These are phyloP conservation scores for Aspergillus fischeri DNA, from an alignment of 2,329 filamentous ascomycete species.

Conservation along the genomic window DNA sequence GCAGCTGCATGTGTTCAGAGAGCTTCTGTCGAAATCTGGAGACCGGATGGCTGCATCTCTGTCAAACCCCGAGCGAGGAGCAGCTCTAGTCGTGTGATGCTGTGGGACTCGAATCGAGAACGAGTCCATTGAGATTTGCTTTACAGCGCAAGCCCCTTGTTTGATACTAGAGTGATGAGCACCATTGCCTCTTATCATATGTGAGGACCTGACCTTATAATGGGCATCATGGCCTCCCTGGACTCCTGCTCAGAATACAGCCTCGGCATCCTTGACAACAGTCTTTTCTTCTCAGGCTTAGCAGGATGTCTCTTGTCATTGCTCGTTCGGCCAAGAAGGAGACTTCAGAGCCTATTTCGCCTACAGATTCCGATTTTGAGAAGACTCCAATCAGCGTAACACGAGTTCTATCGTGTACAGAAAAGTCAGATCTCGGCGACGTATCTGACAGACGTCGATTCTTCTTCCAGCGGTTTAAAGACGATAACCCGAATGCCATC, in stretches of 20 bases:
- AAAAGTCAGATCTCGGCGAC: conserved; percentile 10
- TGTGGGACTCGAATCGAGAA: neutral
- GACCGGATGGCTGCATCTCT: neutral
- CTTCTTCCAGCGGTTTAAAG: conserved; percentile 25
- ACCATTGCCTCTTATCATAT: neutral
- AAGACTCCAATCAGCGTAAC: conserved; percentile 3
- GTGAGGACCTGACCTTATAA: neutral
- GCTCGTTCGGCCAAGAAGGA: conserved; percentile 6
- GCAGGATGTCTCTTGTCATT: conserved; percentile 13
- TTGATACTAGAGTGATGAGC: neutral
- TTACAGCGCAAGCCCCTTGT: neutral
- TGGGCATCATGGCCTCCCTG: neutral
- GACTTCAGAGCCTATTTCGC: neutral
- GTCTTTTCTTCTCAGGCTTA: neutral
- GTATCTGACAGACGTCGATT: conserved; percentile 21
- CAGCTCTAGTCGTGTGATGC: neutral
- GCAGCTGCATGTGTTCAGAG: neutral
- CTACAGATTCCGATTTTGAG: conserved; percentile 5
- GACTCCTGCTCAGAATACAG: neutral
- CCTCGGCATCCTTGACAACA: neutral
- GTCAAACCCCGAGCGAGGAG: neutral
- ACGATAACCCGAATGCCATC: conserved; percentile 23
- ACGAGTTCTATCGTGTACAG: neutral
- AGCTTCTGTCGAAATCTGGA: neutral
- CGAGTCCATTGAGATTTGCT: neutral